Evolutionary conservation across 2,329 filamentous ascomycete species (phyloP).

Genomic region (Elsinoe ampelina): DNA sequence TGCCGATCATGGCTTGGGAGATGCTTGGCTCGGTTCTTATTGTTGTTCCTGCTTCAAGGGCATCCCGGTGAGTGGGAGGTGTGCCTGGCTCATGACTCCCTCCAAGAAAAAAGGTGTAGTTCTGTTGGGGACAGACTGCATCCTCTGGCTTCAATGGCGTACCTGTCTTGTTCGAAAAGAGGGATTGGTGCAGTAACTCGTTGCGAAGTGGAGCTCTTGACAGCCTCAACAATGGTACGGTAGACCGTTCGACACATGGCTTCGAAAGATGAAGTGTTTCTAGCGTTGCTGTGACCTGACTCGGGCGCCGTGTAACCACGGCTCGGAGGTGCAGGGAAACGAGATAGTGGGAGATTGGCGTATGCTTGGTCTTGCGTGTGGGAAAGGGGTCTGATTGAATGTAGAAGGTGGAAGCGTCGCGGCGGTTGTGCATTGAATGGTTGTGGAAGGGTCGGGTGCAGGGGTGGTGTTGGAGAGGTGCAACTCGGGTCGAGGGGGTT

Average conservation of each 20-base stretch:
- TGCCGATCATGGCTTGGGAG: no score
- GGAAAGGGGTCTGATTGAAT: not conserved
- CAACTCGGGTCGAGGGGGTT: not conserved
- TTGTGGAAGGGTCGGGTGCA: conserved; percentile 2
- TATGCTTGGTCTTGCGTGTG: not conserved
- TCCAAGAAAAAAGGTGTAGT: no score
- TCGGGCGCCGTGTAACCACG: not conserved
- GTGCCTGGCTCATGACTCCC: no score
- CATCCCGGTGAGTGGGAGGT: no score
- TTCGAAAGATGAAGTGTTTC: not conserved
- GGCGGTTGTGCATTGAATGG: not conserved
- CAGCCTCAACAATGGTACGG: not conserved
- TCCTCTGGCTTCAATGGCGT: not conserved
- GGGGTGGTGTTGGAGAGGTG: not conserved
- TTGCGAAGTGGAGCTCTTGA: not conserved
- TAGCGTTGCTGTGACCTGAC: not conserved
- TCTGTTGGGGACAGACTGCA: not conserved
- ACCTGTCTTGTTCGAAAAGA: not conserved
- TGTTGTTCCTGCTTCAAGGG: no score
- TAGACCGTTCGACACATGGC: not conserved
- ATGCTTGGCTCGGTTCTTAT: no score
- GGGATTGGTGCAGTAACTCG: not conserved
- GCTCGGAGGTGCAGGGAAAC: not conserved
- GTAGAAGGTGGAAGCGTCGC: not conserved
- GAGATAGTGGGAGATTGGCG: not conserved